Base-by-base conservation (phyloP, 1,139 yeast species). In the Debaryomyces sp. region DNA sequence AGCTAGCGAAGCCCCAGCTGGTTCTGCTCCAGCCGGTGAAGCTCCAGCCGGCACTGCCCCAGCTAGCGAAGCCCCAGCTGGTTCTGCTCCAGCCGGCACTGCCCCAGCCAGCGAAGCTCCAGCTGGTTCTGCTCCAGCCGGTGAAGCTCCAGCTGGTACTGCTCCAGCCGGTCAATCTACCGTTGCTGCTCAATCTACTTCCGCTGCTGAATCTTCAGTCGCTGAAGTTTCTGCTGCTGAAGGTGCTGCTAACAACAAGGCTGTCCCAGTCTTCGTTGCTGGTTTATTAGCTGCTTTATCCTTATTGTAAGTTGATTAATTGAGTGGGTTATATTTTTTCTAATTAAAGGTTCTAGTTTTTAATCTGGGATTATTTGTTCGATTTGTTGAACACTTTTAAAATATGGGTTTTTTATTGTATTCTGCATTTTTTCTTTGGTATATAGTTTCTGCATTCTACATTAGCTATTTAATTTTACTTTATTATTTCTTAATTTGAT, bases 281-380 rank as follows among this genome's bases (percentile, higher is more conserved):
- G 55, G 53, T 52, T 48, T 53, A 35, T 43, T 53, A 24, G 55
- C 53, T 34, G 54, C 45, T 42, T 47, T 50, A 38, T 49, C 55
- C 37, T 52, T 52, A 45, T 49, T 53, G 18, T 52, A 43, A 39
- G 26, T 24, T 27, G 39, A 34, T 13, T 23, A 29, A 21, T 18
- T 37, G 29, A 44, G 10, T 24, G 32, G 27, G 34, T 37, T 34
- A 27, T 21, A 36, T 43, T 43, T 30, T 23, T 36, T 36, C 37
- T 36, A 34, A 27, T 33, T 29, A 24, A 24, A 18, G 13, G 27
- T 33, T 35, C 18, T 15, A 23, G 41, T 36, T 17, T 33, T 21
- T 33, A 40, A 34, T 29, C 30, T 41, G 30, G 36, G 36, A 23
- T 26, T 21, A 32, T 27, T 13, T 35, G 22, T 35, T 35, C 36